Evolutionary conservation across 768 basidiomycete species (phyloP).

Genomic region (Suillus discolor): DNA sequence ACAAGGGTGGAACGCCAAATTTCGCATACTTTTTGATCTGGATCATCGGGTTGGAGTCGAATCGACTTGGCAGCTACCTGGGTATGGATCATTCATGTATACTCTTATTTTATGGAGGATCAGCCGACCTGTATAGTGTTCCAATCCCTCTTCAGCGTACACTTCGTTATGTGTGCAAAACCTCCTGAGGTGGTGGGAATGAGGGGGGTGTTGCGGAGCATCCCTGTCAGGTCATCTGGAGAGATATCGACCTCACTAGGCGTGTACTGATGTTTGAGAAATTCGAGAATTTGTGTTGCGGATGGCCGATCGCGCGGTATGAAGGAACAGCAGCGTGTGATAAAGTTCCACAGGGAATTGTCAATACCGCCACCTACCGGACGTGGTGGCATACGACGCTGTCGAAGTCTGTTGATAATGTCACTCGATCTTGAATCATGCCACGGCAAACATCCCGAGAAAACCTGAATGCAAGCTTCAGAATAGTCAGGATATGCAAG

Average conservation of each 20-base stretch:
- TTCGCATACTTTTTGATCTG: neutral
- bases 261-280: neutral
- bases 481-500: neutral
- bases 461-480: neutral
- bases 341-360: neutral
- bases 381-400: neutral
- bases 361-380: neutral
- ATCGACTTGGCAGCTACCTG: neutral
- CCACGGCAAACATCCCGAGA: constrained; percentile 5
- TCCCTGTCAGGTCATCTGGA: neutral
- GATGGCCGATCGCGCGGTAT: neutral
- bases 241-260: neutral
- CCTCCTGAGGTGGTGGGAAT: neutral
- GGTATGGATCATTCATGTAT: neutral
- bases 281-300: neutral
- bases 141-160: constrained; percentile 5
- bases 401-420: neutral
- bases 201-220: neutral
- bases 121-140: neutral
- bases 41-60: neutral
- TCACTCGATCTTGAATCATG: neutral
- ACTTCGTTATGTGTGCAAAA: constrained; percentile 29
- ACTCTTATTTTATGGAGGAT: neutral
- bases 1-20: neutral
- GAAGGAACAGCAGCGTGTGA: neutral